Conservation (phyloP, 164 flowering plant genomes). For the Umbellularia californica region DNA sequence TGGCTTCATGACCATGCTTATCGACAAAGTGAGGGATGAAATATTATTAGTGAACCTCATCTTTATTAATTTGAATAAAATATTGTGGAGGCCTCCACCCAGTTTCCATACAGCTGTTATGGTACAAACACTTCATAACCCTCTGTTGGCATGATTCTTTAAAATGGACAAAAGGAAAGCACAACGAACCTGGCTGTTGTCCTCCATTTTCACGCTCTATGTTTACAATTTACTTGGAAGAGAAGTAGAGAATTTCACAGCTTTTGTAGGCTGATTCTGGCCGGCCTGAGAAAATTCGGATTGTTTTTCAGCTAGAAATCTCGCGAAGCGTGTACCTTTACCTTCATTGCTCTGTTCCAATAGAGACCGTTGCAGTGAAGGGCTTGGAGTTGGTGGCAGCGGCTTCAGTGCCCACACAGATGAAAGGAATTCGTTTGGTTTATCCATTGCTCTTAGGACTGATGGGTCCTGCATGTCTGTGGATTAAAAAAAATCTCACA, state of each 20-base stretch:
- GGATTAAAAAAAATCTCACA: neutral
- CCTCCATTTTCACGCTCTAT: neutral
- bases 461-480: slow-evolving; percentile 63
- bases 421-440: slow-evolving; percentile 63
- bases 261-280: slow-evolving; percentile 22
- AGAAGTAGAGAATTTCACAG: slow-evolving; percentile 15
- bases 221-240: slow-evolving; percentile 55
- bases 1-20: neutral
- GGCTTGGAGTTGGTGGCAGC: slow-evolving; percentile 32
- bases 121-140: neutral
- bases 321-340: slow-evolving; percentile 69
- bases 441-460: slow-evolving; percentile 52
- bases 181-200: neutral
- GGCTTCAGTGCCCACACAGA: slow-evolving; percentile 90
- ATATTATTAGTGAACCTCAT: neutral
- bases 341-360: slow-evolving; percentile 26
- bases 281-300: slow-evolving; percentile 15
- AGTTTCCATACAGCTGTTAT: neutral
- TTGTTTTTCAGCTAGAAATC: slow-evolving; percentile 51
- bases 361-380: slow-evolving; percentile 24
- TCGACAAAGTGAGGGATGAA: neutral
- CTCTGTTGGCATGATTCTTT: neutral
- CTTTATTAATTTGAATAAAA: neutral
- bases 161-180: neutral
- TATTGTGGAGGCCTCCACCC: neutral